A percentile compares a stretch with the other conserved stretches of the same genome.
phyloP scores from a whole-genome alignment of 2,329 filamentous ascomycete genomes.

The Talaromyces sp. region DNA sequence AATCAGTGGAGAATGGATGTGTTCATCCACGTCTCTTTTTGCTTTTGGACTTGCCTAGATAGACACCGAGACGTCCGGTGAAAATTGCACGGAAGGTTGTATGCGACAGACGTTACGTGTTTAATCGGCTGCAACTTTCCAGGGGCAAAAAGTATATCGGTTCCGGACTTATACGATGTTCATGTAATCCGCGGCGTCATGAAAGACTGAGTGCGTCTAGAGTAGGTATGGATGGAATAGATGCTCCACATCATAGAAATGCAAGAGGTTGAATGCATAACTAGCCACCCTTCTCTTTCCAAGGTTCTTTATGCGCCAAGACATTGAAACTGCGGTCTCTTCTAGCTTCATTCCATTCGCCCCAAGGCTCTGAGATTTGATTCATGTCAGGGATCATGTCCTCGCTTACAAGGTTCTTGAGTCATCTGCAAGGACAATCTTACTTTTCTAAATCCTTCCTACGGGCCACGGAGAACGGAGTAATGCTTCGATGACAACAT shows the following conservation, averaged over 20 bases:
- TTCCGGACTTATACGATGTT: no score
- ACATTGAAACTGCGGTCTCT: conserved; percentile 1
- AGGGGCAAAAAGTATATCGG: not conserved
- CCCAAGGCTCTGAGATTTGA: not conserved
- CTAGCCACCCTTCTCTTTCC: no score
- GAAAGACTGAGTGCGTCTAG: no score
- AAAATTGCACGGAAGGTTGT: conserved; percentile 3
- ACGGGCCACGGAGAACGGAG: no score
- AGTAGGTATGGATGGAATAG: no score
- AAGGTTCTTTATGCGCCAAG: not conserved
- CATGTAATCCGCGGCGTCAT: no score
- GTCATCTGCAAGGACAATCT: not conserved
- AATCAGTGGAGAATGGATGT: not conserved
- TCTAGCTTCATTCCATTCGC: not conserved
- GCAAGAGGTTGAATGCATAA: no score
- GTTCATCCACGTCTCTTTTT: not conserved
- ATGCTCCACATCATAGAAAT: no score
- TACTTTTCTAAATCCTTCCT: no score
- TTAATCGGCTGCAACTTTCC: conserved; percentile 2
- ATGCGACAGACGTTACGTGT: conserved; percentile 4
- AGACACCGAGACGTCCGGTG: not conserved
- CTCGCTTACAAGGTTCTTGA: conserved; percentile 9
- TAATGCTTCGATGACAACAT: no score
- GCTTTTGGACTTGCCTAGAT: not conserved
- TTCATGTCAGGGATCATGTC: conserved; percentile 2